Base-by-base conservation (phyloP, 2,329 filamentous ascomycete genomes). In the Ceratocystiopsis brevicomis region DNA sequence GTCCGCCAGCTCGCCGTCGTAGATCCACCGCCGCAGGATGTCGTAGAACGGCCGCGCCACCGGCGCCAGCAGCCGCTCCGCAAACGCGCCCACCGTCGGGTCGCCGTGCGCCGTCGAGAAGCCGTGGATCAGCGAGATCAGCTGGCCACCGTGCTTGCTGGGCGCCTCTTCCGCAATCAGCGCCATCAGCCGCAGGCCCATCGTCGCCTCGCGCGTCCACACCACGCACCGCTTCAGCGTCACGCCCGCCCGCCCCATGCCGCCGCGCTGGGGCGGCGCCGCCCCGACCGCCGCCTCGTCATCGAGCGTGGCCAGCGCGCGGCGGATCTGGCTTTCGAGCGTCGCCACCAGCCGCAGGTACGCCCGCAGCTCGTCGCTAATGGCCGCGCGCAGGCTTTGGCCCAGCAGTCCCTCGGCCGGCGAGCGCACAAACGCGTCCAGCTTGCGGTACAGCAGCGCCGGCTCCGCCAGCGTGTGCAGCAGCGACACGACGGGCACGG, bases 1-100 rank as follows among this genome's bases (percentile, higher is more conserved):
- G 59, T 98, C 90, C n/a, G 84, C 86, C 14, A 98, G 70, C 64
- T 98, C 92, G 47, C 90, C 90, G 54, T 98, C 88, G 56, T 98
- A 98, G 41, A 98, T 94, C 90, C 90, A 98, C 53, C 85, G 81
- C 44, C 86, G 77, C 43, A 98, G 67, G 65, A 98, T 95, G 53
- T 92, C 84, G 58, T 98, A 98, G 57, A 98, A 98, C 0, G 92
- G 92, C 15, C 82, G 72, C 1, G 90, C 95, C 43, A 98, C 82
- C 53, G 88, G 83, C 6, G 72, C 71, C 6, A 98, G 69, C 25
- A 98, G 68, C 19, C 88, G 76, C 59, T 96, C 88, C 0, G 90
- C 90, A 62, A 96, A 96, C 0, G 79, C 79, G 49, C 82, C 82
- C 21, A 98, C 90, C 50, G 95, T 87, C 0, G 90, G 90, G 52